Evolutionary conservation across 176 grass and related monocot genomes (phyloP), one percentile per base, ranked within the genome.

Genomic region (Bonia amplexicaulis): DNA sequence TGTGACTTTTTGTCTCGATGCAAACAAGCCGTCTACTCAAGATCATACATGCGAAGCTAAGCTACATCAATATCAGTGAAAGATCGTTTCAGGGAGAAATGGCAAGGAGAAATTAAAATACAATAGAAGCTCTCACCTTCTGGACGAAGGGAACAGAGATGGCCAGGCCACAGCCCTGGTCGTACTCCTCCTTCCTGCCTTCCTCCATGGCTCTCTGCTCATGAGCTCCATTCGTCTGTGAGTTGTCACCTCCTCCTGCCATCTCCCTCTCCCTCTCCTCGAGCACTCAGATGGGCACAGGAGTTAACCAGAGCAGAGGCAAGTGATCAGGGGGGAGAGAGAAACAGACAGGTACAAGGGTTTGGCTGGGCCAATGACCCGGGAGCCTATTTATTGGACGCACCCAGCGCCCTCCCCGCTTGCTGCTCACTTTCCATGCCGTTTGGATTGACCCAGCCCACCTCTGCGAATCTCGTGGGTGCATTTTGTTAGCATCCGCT

Each of bases 201-300:
- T 92, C 90, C 79, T 92, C 87, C 90, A 88, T 89, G 86, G 82
- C 87, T 55, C 90, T 82, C 90, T 74, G 71, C 37, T 82, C 82
- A 1, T 72, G 72, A 62, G 2, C 73, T 72, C 83, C 87, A 20
- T 83, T 92, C 42, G 80, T 48, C 69, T 81, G 57, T 11, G 82
- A 44, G 71, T 54, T 65, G n/a, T 89, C 87, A 2, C 82, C 90
- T 72, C 46, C 85, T 74, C 83, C 90, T 37, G 86, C 77, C 87
- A 88, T 88, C 48, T 71, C 77, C 44, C 13, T 16, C 54, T 52
- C 12, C 48, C 37, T 6, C 67, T 71, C 27, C 57, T 9, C 27
- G 20, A 31, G 0, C 25, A 49, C 35, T 76, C 52, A 31, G 86
- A 88, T 33, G 68, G 27, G 66, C 53, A 42, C 52, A 54, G 77